These are phyloP conservation scores for Russula emetica DNA, from an alignment of 768 basidiomycete species.

Conservation along the genomic window DNA sequence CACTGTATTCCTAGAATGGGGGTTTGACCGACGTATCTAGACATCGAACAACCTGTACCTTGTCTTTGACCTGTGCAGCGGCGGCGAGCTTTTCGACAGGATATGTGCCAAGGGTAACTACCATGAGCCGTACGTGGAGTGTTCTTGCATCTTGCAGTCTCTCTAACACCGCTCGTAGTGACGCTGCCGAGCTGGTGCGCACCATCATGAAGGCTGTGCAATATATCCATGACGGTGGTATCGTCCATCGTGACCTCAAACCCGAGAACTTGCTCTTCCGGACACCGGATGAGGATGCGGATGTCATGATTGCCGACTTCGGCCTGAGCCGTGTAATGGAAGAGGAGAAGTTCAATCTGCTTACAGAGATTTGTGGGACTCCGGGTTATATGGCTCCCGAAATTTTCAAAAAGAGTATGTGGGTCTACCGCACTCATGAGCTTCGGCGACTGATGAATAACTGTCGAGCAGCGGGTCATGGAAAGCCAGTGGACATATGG, in stretches of 20 bases:
- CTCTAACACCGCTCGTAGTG: constrained; percentile 44
- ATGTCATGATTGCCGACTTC: constrained; percentile 97
- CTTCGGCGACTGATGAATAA: constrained; percentile 4
- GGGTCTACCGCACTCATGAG: not conserved
- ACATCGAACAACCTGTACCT: constrained; percentile 92
- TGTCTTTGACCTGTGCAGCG: constrained; percentile 93
- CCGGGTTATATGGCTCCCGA: constrained; percentile 97
- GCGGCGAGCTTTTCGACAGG: constrained; percentile 97
- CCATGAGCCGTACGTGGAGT: constrained; percentile 74
- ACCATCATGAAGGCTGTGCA: constrained; percentile 84
- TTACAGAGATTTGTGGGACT: constrained; percentile 96
- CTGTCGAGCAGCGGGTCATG: constrained; percentile 65
- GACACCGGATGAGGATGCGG: constrained; percentile 80
- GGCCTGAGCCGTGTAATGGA: constrained; percentile 89
- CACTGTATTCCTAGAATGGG: constrained; percentile 7
- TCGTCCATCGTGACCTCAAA: constrained; percentile 96
- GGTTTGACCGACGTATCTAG: constrained; percentile 36
- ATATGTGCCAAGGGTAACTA: constrained; percentile 98
- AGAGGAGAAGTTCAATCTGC: constrained; percentile 76
- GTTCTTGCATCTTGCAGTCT: constrained; percentile 27
- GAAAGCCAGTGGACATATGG: constrained; percentile 94
- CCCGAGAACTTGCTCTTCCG: constrained; percentile 98
- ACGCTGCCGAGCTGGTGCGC: constrained; percentile 83
- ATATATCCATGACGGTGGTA: constrained; percentile 87
- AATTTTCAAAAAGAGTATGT: constrained; percentile 84